Evolutionary conservation across 2,329 filamentous ascomycete species (phyloP), one percentile per base, ranked within the genome.

Genomic region (Ophiostoma angusticollis): DNA sequence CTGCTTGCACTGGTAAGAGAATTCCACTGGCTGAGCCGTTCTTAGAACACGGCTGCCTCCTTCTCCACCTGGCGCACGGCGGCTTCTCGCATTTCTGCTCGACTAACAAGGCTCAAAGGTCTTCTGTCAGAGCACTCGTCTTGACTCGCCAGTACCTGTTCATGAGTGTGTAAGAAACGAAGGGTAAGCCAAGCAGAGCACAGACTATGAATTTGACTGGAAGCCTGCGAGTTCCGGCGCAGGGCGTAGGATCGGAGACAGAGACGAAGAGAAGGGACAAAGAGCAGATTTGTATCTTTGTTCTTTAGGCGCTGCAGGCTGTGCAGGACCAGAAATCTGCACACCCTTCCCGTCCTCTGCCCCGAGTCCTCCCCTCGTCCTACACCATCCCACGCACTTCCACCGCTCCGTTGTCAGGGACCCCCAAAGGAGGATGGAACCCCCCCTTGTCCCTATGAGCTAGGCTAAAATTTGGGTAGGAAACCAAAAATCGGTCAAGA

Each of bases 401-500:
- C 61, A 64, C 64, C 39, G 25, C 34, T 34, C 29, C 42, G 16
- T 22, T 29, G 37, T 22, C 35, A 21, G 39, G 35, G 33, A 32
- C 24, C 31, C 25, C 39, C 23, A 37, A 35, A 28, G 31, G 23
- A 27, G 18, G n/a, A n/a, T n/a, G n/a, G n/a, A n/a, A 24, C 30
- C 23, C 24, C 28, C 16, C 12, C 22, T n/a, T 30, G 18, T 35
- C 22, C 7, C 19, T 18, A 11, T 12, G 31, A 23, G 41, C 18
- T 12, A 65, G 62, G 62, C 62, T 62, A 60, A 62, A 59, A 48
- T 53, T 55, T 54, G 54, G 57, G 55, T 59, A 58, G 56, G 55
- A 57, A 52, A 51, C 37, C 32, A 45, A 54, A 48, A 54, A 44
- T 37, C 48, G 48, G 47, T 45, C 46, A 50, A 50, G 45, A 38